phyloP scores from a whole-genome alignment of 139 green algal genomes.

The Asterochloris sp. region DNA sequence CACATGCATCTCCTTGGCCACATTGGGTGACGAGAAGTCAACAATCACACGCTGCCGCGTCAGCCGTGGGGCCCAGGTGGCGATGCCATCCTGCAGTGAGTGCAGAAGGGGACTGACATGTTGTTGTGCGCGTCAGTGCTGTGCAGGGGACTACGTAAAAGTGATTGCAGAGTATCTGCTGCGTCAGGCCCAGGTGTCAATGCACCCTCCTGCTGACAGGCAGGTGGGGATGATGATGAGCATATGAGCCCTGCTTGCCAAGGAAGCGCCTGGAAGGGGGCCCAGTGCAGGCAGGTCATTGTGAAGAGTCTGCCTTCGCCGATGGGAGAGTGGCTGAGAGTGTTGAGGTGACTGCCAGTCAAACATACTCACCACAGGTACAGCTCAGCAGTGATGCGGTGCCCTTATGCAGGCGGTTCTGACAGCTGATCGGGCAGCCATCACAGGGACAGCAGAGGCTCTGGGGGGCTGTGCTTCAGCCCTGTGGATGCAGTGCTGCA shows the following conservation, averaged over 20 bases:
- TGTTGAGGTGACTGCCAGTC: not conserved
- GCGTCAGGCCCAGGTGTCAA: not conserved
- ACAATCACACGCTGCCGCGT: slow-evolving; percentile 66
- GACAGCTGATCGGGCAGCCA: not conserved
- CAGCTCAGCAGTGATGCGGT: not conserved
- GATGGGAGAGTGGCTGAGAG: not conserved
- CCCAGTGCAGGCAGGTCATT: not conserved
- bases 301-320: not conserved
- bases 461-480: not conserved
- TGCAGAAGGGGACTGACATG: too few relatives aligned
- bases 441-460: not conserved
- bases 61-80: slow-evolving; percentile 37
- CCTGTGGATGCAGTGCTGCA: not conserved
- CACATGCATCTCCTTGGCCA: slow-evolving; percentile 99
- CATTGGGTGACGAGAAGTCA: slow-evolving; percentile 97
- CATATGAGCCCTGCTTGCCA: not conserved
- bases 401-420: not conserved
- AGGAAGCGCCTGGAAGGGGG: not conserved
- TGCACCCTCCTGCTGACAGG: not conserved
- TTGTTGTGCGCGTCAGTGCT: too few relatives aligned
- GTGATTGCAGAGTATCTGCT: too few relatives aligned
- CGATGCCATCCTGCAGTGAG: slow-evolving; percentile 21
- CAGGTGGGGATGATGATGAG: not conserved
- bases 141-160: not conserved
- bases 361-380: not conserved